Evolutionary conservation across 805 yeast genomes (phyloP).

Genomic region (Candida schatavii): DNA sequence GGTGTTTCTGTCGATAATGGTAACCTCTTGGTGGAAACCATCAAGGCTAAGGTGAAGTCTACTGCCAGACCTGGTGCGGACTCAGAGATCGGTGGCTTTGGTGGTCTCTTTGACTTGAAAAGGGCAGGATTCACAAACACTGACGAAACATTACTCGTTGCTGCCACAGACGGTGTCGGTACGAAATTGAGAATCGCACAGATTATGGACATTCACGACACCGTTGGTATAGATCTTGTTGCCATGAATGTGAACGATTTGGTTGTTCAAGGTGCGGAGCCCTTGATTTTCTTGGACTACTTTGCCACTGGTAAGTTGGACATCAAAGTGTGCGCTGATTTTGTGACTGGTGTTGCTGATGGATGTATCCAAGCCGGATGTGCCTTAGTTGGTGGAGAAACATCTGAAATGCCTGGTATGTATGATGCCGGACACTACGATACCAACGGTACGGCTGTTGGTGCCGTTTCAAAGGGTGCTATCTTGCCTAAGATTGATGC

Average conservation of each 20-base stretch:
- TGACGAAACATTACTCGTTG: constrained; percentile 79
- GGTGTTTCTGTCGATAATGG: constrained; percentile 99
- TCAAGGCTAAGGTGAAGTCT: constrained; percentile 85
- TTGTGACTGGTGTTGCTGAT: constrained; percentile 92
- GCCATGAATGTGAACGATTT: constrained; percentile 99
- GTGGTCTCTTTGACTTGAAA: constrained; percentile 90
- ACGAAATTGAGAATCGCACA: constrained; percentile 95
- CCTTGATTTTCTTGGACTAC: constrained; percentile 90
- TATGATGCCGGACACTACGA: constrained; percentile 94
- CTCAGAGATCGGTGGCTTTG: constrained; percentile 98
- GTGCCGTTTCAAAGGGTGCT: constrained; percentile 78
- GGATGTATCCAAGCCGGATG: constrained; percentile 96
- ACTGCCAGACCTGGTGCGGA: constrained; percentile 96
- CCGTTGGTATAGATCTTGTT: constrained; percentile 98
- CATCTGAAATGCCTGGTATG: constrained; percentile 99
- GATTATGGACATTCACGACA: constrained; percentile 79
- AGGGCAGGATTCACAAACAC: constrained; percentile 80
- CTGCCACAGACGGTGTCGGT: constrained; percentile 99
- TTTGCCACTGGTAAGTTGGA: constrained; percentile 94
- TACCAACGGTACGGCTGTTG: constrained; percentile 97
- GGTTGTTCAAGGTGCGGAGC: constrained; percentile 99
- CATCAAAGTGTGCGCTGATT: constrained; percentile 76
- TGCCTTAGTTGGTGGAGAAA: constrained; percentile 98
- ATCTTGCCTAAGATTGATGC: constrained; percentile 68
- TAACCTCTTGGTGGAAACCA: constrained; percentile 82